Evolutionary conservation across 2,329 filamentous ascomycete species (phyloP).

Genomic region (Calonectria multiphialidica): DNA sequence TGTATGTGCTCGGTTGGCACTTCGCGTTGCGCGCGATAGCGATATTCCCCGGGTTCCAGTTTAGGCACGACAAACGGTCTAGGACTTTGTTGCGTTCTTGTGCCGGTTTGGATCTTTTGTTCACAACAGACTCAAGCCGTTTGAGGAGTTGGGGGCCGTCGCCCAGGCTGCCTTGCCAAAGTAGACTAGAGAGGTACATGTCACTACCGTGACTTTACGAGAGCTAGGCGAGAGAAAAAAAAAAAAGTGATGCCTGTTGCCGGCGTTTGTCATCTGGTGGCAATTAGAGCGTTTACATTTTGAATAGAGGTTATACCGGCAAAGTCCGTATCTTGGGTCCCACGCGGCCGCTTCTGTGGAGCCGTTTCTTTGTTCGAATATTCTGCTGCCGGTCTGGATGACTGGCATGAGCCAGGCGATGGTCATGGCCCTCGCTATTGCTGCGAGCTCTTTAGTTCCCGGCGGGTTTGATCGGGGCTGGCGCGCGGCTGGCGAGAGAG

Average conservation of each 20-base stretch:
- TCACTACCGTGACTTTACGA: neutral
- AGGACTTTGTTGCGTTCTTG: neutral
- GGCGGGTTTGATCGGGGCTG: slow-evolving; percentile 32
- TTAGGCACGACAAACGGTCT: neutral
- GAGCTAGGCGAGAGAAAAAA: too few relatives aligned
- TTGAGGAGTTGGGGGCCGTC: slow-evolving; percentile 23
- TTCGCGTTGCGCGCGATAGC: neutral
- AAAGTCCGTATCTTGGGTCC: neutral
- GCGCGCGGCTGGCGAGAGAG: slow-evolving; percentile 28
- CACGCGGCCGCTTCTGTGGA: slow-evolving; percentile 3
- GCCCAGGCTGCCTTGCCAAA: neutral
- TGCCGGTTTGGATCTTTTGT: slow-evolving; percentile 22
- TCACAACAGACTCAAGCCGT: neutral
- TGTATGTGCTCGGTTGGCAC: neutral
- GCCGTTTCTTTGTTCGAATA: neutral
- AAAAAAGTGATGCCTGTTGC: neutral
- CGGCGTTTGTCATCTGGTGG: neutral
- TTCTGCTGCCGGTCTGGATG: slow-evolving; percentile 11
- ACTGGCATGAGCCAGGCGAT: slow-evolving; percentile 15
- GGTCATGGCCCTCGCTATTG: slow-evolving; percentile 4
- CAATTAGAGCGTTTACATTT: slow-evolving; percentile 3
- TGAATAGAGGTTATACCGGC: neutral
- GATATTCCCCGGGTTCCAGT: neutral
- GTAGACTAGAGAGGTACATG: slow-evolving; percentile 6
- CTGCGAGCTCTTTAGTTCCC: slow-evolving; percentile 39